Evolutionary conservation across 306 rosid genomes (phyloP).

Genomic region (Ammopiptanthus mongolicus): DNA sequence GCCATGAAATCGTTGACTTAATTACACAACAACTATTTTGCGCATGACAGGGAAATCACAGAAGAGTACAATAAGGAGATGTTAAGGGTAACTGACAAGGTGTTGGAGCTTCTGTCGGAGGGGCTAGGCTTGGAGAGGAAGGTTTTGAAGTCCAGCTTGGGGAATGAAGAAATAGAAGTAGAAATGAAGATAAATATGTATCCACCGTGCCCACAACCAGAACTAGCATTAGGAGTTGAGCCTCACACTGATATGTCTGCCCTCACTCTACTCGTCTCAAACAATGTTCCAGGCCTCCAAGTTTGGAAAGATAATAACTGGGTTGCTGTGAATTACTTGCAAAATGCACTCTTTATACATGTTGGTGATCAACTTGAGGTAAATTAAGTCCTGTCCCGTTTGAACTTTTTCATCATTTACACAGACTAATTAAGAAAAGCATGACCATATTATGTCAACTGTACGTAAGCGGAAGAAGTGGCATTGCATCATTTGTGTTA

Average conservation of each 20-base stretch:
- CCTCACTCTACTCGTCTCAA: conserved; percentile 50
- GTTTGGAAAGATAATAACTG: conserved; percentile 44
- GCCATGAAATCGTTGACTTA: neutral
- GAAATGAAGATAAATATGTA: conserved; percentile 81
- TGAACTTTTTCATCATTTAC: neutral
- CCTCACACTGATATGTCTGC: conserved; percentile 76
- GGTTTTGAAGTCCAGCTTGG: conserved; percentile 31
- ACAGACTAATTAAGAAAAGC: neutral
- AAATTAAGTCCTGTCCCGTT: neutral
- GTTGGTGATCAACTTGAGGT: conserved; percentile 71
- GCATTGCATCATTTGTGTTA: neutral
- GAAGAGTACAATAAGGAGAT: conserved; percentile 49
- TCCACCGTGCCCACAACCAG: conserved; percentile 75
- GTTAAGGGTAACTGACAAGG: conserved; percentile 24
- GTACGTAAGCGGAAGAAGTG: no score
- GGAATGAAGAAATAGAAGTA: conserved; percentile 41
- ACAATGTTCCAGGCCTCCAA: conserved; percentile 59
- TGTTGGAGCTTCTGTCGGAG: conserved; percentile 47
- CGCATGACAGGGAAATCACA: conserved; percentile 38
- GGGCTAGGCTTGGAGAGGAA: conserved; percentile 46
- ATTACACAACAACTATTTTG: neutral
- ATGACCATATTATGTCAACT: no score
- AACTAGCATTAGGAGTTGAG: conserved; percentile 66
- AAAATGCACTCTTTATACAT: conserved; percentile 45
- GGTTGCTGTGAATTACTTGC: conserved; percentile 47